phyloP scores from a whole-genome alignment of 345 rosid species.

The Acer negundo region DNA sequence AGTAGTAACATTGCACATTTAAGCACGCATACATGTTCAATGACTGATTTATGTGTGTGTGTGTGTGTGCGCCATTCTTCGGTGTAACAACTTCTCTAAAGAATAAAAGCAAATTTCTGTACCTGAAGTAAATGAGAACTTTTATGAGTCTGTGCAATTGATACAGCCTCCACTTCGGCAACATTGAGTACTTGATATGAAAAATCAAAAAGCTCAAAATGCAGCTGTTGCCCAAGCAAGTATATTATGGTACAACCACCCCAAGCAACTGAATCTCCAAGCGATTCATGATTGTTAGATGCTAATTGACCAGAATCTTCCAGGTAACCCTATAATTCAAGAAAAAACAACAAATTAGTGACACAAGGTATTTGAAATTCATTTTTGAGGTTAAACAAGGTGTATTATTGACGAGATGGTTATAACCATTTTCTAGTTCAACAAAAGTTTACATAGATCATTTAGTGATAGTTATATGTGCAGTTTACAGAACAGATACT shows the following conservation, averaged over 20 bases:
- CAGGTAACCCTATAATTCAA: conserved; percentile 68
- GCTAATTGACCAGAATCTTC: conserved; percentile 64
- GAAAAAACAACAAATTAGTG: conserved; percentile 14
- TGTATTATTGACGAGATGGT: not conserved
- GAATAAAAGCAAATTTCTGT: conserved; percentile 11
- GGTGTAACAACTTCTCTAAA: not conserved
- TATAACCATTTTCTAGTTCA: not conserved
- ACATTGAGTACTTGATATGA: conserved; percentile 95
- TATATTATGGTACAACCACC: conserved; percentile 97
- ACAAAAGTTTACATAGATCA: conserved; percentile 2
- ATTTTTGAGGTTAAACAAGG: not conserved
- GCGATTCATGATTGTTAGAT: conserved; percentile 55
- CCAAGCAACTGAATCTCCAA: conserved; percentile 96
- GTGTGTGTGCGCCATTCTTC: not conserved
- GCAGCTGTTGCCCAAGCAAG: conserved; percentile 97
- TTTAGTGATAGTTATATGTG: not conserved
- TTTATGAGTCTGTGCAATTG: conserved; percentile 53
- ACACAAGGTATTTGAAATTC: not conserved
- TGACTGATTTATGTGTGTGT: not conserved
- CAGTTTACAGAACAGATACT: not conserved
- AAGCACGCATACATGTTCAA: not conserved
- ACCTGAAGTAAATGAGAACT: conserved; percentile 71
- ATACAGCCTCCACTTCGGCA: conserved; percentile 87
- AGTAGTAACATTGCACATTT: not conserved
- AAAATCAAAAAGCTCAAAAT: conserved; percentile 95